Evolutionary conservation across 2,329 filamentous ascomycete species (phyloP).

Genomic region (Ophidiomyces ophidiicola): DNA sequence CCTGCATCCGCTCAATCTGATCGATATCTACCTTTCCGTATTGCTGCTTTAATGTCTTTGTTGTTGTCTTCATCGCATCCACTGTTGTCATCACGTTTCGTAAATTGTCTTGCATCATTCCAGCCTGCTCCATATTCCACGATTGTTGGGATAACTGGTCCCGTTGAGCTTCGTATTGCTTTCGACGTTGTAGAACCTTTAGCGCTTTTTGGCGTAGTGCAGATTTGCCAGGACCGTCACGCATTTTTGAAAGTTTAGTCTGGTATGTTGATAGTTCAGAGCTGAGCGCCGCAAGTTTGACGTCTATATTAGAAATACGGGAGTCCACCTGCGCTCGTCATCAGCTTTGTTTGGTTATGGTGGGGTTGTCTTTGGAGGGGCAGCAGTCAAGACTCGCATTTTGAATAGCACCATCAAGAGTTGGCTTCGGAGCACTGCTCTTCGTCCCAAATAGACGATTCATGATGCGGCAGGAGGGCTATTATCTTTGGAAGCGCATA

Average conservation of each 20-base stretch:
- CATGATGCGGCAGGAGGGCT: constrained; percentile 44
- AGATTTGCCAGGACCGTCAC: constrained; percentile 84
- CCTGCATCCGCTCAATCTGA: constrained; percentile 93
- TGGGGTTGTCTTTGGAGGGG: constrained; percentile 11
- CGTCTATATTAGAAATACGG: constrained; percentile 75
- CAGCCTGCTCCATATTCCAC: constrained; percentile 98
- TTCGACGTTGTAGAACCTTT: constrained; percentile 83
- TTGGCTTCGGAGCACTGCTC: constrained; percentile 77
- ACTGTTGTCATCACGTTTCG: constrained; percentile 98
- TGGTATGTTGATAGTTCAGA: constrained; percentile 83
- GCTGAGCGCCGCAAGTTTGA: constrained; percentile 86
- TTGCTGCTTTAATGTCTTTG: constrained; percentile 81
- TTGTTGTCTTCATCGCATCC: constrained; percentile 93
- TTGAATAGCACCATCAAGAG: constrained; percentile 66
- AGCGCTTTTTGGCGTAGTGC: constrained; percentile 90
- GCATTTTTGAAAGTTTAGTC: constrained; percentile 77
- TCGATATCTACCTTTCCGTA: constrained; percentile 97
- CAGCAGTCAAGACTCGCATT: constrained; percentile 46
- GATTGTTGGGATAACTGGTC: constrained; percentile 88
- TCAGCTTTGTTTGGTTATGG: constrained; percentile 16
- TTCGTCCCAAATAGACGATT: constrained; percentile 92
- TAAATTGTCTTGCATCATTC: constrained; percentile 96
- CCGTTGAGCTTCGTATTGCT: constrained; percentile 86
- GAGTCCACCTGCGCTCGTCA: constrained; percentile 51
- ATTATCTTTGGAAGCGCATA: too few species aligned